These are phyloP conservation scores for Alternaria panax DNA, from an alignment of 2,329 filamentous ascomycete genomes.

Conservation along the genomic window DNA sequence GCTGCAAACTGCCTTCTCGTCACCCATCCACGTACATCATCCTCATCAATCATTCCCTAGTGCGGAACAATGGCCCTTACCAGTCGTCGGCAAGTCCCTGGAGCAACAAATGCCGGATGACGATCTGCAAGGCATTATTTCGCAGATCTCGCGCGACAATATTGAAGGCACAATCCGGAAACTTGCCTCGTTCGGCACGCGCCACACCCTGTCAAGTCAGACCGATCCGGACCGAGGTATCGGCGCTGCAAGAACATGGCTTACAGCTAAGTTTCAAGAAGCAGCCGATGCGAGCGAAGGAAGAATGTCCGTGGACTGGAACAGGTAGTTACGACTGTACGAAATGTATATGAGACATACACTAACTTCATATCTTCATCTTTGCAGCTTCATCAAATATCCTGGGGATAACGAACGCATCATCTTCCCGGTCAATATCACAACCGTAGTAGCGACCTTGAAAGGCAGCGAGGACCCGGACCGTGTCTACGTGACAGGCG, in stretches of 20 bases:
- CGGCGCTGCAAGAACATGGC: slow-evolving; percentile 63
- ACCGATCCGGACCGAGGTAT: slow-evolving; percentile 60
- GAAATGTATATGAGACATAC: not conserved
- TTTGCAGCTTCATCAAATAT: slow-evolving; percentile 54
- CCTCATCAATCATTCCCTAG: slow-evolving; percentile 19
- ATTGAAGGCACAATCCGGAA: slow-evolving; percentile 59
- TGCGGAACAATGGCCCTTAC: slow-evolving; percentile 47
- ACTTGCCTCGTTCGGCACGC: slow-evolving; percentile 62
- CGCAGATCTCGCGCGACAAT: slow-evolving; percentile 49
- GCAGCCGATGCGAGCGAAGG: slow-evolving; percentile 57
- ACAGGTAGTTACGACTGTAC: slow-evolving; percentile 21
- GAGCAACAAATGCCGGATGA: slow-evolving; percentile 48
- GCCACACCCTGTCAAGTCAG: slow-evolving; percentile 62
- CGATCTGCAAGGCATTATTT: slow-evolving; percentile 48
- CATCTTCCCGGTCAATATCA: slow-evolving; percentile 58
- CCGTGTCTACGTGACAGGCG: slow-evolving; percentile 60
- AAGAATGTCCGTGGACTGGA: slow-evolving; percentile 57
- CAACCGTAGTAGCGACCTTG: slow-evolving; percentile 56
- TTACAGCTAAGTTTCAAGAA: slow-evolving; percentile 55
- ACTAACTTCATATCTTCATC: not conserved
- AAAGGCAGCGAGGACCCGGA: slow-evolving; percentile 57
- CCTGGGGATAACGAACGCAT: slow-evolving; percentile 50
- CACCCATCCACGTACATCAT: slow-evolving; percentile 24
- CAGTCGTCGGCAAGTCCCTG: slow-evolving; percentile 38
- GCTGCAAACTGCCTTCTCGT: slow-evolving; percentile 13